Evolutionary conservation across 345 rosid genomes (phyloP).

Genomic region (Psidium friedrichsthalianum): DNA sequence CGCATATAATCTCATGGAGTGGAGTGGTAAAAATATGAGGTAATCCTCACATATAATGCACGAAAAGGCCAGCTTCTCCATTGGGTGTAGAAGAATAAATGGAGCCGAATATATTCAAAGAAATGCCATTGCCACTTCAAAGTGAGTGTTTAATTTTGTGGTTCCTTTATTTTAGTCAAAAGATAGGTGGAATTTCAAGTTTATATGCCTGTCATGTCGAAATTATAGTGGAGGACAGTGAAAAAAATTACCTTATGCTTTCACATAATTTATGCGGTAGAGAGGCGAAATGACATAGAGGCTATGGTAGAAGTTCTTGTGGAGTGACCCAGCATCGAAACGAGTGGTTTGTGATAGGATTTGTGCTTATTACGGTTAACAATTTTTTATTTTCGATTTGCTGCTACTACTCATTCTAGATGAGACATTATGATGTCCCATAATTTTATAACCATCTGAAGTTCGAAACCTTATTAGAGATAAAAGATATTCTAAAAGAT

Average conservation of each 20-base stretch:
- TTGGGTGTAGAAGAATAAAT: background rate
- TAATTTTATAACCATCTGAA: background rate
- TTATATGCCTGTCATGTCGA: background rate
- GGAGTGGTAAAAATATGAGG: too few species aligned
- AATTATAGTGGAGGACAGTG: background rate
- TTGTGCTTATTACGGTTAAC: background rate
- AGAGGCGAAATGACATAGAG: background rate
- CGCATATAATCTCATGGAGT: too few species aligned
- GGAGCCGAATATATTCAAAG: background rate
- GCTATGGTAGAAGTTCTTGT: background rate
- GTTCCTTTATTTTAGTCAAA: background rate
- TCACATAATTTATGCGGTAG: background rate
- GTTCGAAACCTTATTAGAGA: background rate
- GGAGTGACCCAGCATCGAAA: background rate
- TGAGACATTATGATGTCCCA: background rate
- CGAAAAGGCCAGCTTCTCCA: background rate
- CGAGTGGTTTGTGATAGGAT: background rate
- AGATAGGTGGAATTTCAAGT: background rate
- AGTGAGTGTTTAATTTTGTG: background rate
- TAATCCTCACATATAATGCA: background rate
- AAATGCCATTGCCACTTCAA: background rate
- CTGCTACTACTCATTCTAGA: background rate
- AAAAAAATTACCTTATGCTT: background rate
- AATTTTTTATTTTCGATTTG: background rate
- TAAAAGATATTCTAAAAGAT: background rate